Percentiles rank a stretch among this genome's conserved stretches.
These are phyloP conservation scores for Aureobasidium pullulans DNA, from an alignment of 2,329 filamentous ascomycete genomes.

Conservation along the genomic window DNA sequence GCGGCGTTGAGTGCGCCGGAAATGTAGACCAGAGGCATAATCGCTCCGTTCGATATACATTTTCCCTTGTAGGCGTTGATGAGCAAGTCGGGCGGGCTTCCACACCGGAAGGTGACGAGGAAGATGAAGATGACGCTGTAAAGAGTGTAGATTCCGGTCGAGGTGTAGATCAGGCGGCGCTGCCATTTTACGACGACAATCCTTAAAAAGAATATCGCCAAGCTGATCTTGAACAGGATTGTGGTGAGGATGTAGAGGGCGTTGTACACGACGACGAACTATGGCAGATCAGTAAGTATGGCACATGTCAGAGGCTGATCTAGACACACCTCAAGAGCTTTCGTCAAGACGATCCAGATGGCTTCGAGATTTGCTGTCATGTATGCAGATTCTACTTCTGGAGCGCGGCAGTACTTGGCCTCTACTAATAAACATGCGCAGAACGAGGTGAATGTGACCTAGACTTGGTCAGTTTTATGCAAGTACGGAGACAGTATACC, in stretches of 20 bases:
- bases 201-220: conserved; percentile 17
- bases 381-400: background rate
- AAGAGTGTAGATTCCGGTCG: background rate
- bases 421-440: background rate
- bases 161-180: background rate
- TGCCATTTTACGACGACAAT: conserved; percentile 15
- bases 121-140: background rate
- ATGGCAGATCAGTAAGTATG: background rate
- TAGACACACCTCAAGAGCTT: background rate
- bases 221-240: conserved; percentile 15
- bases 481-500: background rate
- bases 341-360: background rate
- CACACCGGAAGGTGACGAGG: conserved; percentile 3
- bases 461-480: background rate
- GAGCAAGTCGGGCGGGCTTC: background rate
- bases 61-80: conserved; percentile 9
- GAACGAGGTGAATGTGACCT: background rate
- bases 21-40: conserved; percentile 14
- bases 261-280: conserved; percentile 6
- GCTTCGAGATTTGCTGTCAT: background rate
- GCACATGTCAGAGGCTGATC: background rate
- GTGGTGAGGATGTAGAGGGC: conserved; percentile 14
- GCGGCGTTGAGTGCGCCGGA: conserved; percentile 11
- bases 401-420: background rate
- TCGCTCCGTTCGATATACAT: conserved; percentile 6